Base-by-base conservation (phyloP, 2,329 filamentous ascomycete genomes). In the Triangularia verruculosa region DNA sequence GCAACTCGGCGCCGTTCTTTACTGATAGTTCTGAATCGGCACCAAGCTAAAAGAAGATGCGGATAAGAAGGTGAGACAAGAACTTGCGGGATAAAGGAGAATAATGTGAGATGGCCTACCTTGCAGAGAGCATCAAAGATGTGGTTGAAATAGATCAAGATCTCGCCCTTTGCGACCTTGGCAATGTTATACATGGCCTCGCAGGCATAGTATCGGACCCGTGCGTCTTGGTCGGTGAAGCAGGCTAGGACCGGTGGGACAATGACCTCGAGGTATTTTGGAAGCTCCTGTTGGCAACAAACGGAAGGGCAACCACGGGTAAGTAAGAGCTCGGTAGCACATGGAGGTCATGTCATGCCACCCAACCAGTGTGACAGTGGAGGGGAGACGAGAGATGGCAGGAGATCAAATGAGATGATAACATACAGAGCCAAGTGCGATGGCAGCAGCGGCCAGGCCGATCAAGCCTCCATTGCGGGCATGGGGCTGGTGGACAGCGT, bases 181-280 rank as follows among this genome's bases (percentile, higher is more conserved):
- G 95, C 93, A 74, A 99, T 99, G 78, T 99, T 99, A 80, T 99
- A 99, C 95, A 99, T 99, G 77, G 93, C 96, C 80, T 99, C 95
- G 78, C 95, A 99, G 24, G 95, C 95, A 78, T 99, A 99, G 77
- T 99, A 99, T 68, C 95, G 87, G 30, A 98, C 95, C 64, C 95
- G 87, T 27, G 95, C 93, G 89, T 99, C 95, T 80, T 98, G 95
- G 71, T 99, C 96, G 63, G 91, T 92, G 78, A 99, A 99, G 81
- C 96, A 99, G 59, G 95, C 95, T 54, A 99, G 84, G 4, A 99
- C 95, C 2, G 96, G 96, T 54, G 94, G 94, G 0, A 99, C 94
- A 70, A 99, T 98, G 71, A 93, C 89, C 74, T 93, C 89, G 58
- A 99, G 84, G 75, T 98, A 97, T 66, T 89, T 89, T 30, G 95